Evolutionary conservation across 1,139 yeast genomes (phyloP).

Genomic region (Taiozyma onychis): DNA sequence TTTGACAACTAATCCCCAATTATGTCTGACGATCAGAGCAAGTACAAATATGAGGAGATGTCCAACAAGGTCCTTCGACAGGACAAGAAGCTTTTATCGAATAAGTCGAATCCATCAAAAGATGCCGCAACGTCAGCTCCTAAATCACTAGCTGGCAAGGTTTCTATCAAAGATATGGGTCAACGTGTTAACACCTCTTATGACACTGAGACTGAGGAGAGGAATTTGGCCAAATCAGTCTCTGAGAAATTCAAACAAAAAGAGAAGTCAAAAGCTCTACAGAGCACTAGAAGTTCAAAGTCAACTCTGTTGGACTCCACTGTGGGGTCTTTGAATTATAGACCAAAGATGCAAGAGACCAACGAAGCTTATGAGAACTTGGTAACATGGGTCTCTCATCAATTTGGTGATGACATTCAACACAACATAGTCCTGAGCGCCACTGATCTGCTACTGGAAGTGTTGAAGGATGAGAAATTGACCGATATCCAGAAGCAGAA

Average conservation of each 20-base stretch:
- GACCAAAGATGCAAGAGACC: constrained; percentile 47
- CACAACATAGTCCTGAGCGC: constrained; percentile 47
- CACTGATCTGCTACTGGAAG: constrained; percentile 62
- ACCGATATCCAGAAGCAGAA: constrained; percentile 37
- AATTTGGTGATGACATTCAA: constrained; percentile 50
- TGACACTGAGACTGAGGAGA: constrained; percentile 13
- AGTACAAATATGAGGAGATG: constrained; percentile 59
- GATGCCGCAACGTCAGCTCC: constrained; percentile 58
- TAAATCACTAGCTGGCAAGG: constrained; percentile 61
- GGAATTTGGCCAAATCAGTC: constrained; percentile 21
- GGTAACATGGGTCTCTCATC: constrained; percentile 41
- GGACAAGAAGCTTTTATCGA: constrained; percentile 43
- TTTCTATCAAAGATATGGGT: constrained; percentile 69
- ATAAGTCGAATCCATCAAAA: constrained; percentile 31
- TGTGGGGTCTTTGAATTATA: constrained; percentile 39
- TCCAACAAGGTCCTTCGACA: constrained; percentile 67
- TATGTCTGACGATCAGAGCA: constrained; percentile 20
- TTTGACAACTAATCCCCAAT: neutral
- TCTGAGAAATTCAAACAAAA: constrained; percentile 14
- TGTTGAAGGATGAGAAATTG: constrained; percentile 44
- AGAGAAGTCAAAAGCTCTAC: constrained; percentile 7
- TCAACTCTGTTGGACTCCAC: constrained; percentile 28
- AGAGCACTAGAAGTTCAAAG: constrained; percentile 6
- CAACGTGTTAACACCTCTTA: constrained; percentile 29
- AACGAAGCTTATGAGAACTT: constrained; percentile 39